A percentile compares a stretch with the other conserved stretches of the same genome.
phyloP scores from a whole-genome alignment of 768 basidiomycete genomes.

The Lactarius pseudohatsudake region DNA sequence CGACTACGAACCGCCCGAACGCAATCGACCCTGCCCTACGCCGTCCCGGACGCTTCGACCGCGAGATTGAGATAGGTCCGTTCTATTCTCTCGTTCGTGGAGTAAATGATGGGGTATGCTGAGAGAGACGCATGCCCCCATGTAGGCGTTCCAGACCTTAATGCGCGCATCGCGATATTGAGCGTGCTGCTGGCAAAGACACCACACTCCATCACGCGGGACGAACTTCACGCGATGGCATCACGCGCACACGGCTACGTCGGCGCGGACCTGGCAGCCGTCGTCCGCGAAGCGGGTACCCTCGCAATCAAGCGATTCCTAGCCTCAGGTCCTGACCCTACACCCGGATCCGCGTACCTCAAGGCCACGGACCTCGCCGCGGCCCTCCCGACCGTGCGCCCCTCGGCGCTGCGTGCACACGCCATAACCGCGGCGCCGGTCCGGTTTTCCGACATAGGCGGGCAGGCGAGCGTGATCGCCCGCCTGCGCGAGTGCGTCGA shows the following conservation, averaged over 20 bases:
- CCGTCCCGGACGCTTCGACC: slow-evolving; percentile 87
- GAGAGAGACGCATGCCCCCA: slow-evolving; percentile 1
- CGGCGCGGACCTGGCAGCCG: slow-evolving; percentile 90
- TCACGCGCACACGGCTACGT: slow-evolving; percentile 92
- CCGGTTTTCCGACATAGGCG: slow-evolving; percentile 86
- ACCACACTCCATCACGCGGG: slow-evolving; percentile 65
- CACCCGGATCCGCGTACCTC: slow-evolving; percentile 30
- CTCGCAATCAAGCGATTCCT: slow-evolving; percentile 86
- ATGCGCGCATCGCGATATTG: slow-evolving; percentile 83
- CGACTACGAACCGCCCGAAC: slow-evolving; percentile 93
- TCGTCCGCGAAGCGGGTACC: slow-evolving; percentile 92
- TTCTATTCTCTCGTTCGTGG: slow-evolving; percentile 15
- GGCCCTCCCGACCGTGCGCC: slow-evolving; percentile 77
- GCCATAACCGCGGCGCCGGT: slow-evolving; percentile 85
- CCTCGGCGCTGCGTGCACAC: slow-evolving; percentile 92
- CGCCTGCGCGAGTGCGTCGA: slow-evolving; percentile 90
- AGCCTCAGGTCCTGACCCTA: slow-evolving; percentile 31
- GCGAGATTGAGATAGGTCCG: slow-evolving; percentile 92
- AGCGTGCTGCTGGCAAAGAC: slow-evolving; percentile 79
- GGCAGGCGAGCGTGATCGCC: slow-evolving; percentile 76
- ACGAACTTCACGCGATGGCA: slow-evolving; percentile 66
- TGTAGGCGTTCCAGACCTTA: slow-evolving; percentile 83
- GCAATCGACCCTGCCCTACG: slow-evolving; percentile 92
- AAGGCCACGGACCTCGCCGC: slow-evolving; percentile 65
- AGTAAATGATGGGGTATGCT: not conserved